Conservation (phyloP, 2,329 filamentous ascomycete genomes). For the Colletotrichum sp. region DNA sequence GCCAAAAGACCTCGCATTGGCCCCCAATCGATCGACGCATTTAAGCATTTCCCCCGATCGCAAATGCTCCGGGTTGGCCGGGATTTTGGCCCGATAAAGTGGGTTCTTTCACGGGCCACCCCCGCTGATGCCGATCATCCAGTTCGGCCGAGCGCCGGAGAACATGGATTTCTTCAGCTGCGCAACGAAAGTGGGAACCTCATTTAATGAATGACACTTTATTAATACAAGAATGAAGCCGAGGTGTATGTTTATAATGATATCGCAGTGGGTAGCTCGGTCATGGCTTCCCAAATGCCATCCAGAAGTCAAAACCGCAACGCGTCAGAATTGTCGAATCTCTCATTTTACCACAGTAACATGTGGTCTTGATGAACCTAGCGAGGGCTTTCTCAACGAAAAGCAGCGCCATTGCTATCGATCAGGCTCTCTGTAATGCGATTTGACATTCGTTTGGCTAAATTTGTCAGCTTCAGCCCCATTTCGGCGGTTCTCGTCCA, state of each 20-base stretch:
- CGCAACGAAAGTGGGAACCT: background rate
- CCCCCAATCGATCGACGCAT: background rate
- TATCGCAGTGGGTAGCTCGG: background rate
- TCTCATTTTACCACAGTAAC: background rate
- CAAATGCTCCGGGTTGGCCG: background rate
- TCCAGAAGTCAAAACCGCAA: background rate
- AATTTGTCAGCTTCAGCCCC: background rate
- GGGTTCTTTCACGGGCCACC: background rate
- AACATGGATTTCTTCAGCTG: background rate
- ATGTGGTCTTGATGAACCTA: background rate
- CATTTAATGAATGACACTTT: background rate
- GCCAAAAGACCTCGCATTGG: background rate
- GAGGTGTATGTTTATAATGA: background rate
- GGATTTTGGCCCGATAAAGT: background rate
- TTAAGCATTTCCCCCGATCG: background rate
- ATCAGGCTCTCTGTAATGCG: background rate
- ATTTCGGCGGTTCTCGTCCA: background rate
- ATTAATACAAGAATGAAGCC: background rate
- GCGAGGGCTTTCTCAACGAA: background rate
- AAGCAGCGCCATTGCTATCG: background rate
- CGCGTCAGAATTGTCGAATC: background rate
- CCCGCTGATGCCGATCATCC: background rate
- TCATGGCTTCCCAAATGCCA: background rate
- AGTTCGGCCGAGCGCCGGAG: background rate
- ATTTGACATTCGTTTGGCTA: background rate